Percentiles rank a stretch among this genome's conserved stretches.
These are phyloP conservation scores for Gossypium thurberi DNA, from an alignment of 345 rosid species.

Conservation along the genomic window DNA sequence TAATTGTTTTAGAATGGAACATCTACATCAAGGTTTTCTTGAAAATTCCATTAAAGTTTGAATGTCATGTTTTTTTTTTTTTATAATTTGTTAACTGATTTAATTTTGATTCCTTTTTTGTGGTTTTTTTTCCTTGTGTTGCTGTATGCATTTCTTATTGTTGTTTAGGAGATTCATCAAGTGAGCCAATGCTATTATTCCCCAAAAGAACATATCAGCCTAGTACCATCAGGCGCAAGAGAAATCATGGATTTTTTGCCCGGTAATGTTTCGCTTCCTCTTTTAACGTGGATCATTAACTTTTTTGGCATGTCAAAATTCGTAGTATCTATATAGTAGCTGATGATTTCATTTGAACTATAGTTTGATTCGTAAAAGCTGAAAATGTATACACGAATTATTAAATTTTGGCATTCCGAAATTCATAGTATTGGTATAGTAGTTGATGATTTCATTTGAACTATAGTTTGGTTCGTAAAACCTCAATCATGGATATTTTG, in stretches of 20 bases:
- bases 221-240: slow-evolving; percentile 72
- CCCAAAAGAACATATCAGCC: slow-evolving; percentile 92
- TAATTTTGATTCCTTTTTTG: neutral
- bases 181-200: slow-evolving; percentile 64
- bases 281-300: neutral
- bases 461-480: too few relatives aligned
- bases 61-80: neutral
- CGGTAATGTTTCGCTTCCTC: slow-evolving; percentile 41
- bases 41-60: neutral
- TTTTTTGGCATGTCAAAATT: neutral
- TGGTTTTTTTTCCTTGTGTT: neutral
- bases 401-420: neutral
- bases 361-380: neutral
- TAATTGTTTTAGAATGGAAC: neutral
- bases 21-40: neutral
- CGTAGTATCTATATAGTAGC: neutral
- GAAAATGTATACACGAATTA: neutral
- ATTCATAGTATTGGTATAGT: neutral
- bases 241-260: slow-evolving; percentile 86
- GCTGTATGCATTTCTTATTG: slow-evolving; percentile 4
- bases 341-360: neutral
- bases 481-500: too few relatives aligned
- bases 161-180: slow-evolving; percentile 54
- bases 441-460: neutral
- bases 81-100: neutral